Evolutionary conservation across 345 rosid genomes (phyloP).

Genomic region (sweet orange (Citrus sinensis)): DVS_A1.0 CM039168.1:21211501-21212000

Average conservation of each 20-base stretch:
- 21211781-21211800: slow-evolving; percentile 24
- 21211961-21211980: slow-evolving; percentile 18
- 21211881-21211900: slow-evolving; percentile 19
- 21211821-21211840: slow-evolving; percentile 17
- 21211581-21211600: slow-evolving; percentile 8
- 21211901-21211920: slow-evolving; percentile 18
- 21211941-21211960: slow-evolving; percentile 22
- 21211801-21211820: slow-evolving; percentile 13
- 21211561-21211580: slow-evolving; percentile 33
- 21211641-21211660: slow-evolving; percentile 5
- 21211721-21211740: slow-evolving; percentile 15
- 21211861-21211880: slow-evolving; percentile 27
- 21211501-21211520: slow-evolving; percentile 10
- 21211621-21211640: slow-evolving; percentile 17
- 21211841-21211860: slow-evolving; percentile 30
- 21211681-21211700: too few relatives aligned
- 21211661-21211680: neutral
- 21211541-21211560: slow-evolving; percentile 12
- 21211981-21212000: slow-evolving; percentile 3
- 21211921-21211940: slow-evolving; percentile 20
- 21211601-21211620: slow-evolving; percentile 14
- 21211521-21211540: slow-evolving; percentile 18
- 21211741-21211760: slow-evolving; percentile 4
- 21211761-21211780: slow-evolving; percentile 17
- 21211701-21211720: slow-evolving; percentile 16